These are phyloP conservation scores for Caloboletus firmus DNA, from an alignment of 1,284 basidiomycete genomes.

Conservation along the genomic window DNA sequence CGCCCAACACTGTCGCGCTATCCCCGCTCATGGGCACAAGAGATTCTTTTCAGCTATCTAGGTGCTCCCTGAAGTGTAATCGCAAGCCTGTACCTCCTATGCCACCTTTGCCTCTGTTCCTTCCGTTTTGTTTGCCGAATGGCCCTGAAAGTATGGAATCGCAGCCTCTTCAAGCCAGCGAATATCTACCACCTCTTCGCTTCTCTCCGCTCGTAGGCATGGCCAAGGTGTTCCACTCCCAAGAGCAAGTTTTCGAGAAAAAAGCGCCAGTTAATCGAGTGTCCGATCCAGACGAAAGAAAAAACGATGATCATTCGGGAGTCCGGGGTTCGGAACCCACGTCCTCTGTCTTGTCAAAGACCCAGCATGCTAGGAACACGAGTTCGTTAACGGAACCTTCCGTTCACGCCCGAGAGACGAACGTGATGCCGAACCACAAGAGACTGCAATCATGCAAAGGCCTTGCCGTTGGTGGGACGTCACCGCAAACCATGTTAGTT, in stretches of 20 bases:
- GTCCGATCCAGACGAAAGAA: background rate
- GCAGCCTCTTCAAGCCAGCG: background rate
- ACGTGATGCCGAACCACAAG: slow-evolving; percentile 1
- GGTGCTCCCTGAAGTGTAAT: slow-evolving; percentile 10
- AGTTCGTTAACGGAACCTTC: background rate
- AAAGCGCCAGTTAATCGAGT: background rate
- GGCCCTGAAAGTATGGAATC: background rate
- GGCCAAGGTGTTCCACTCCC: slow-evolving; percentile 3
- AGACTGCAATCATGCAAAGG: slow-evolving; percentile 14
- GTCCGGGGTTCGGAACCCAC: background rate
- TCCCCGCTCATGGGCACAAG: slow-evolving; percentile 28
- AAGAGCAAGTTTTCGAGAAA: background rate
- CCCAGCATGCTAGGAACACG: background rate
- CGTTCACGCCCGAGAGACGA: slow-evolving; percentile 1
- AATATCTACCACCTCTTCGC: slow-evolving; percentile 16
- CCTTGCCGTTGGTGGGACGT: slow-evolving; percentile 9
- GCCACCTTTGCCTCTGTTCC: slow-evolving; percentile 21
- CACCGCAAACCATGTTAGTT: background rate
- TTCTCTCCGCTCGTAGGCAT: slow-evolving; percentile 24
- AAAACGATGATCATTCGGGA: background rate
- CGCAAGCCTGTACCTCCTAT: slow-evolving; percentile 21
- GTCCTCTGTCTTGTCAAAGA: background rate
- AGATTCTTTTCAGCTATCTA: slow-evolving; percentile 33
- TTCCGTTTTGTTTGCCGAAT: slow-evolving; percentile 5
- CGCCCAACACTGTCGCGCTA: slow-evolving; percentile 12